Percentiles rank a stretch among this genome's conserved stretches.
Conservation (phyloP, 192 early-diverging fungal species). For the Cetraspora pellucida region DNA sequence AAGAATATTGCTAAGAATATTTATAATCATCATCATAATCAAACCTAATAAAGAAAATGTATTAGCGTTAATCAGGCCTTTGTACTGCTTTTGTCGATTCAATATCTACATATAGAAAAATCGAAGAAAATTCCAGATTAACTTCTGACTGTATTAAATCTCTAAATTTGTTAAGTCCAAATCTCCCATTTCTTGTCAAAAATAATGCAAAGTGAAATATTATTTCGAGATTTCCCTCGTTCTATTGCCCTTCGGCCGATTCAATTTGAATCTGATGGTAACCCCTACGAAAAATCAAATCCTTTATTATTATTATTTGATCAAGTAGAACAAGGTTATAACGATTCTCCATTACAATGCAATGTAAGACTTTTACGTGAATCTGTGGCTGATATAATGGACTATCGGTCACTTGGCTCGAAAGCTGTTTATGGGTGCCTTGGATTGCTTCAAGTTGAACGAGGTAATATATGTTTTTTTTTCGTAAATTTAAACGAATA, state of each 20-base stretch:
- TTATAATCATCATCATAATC: too few relatives aligned
- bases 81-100: too few relatives aligned
- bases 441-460: conserved; percentile 52
- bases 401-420: background rate
- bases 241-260: background rate
- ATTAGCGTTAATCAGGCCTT: too few relatives aligned
- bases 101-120: too few relatives aligned
- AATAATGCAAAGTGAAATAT: conserved; percentile 14
- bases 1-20: too few relatives aligned
- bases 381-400: background rate
- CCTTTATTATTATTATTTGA: background rate
- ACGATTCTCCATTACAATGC: background rate
- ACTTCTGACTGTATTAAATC: too few relatives aligned
- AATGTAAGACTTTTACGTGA: conserved; percentile 8
- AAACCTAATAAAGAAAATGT: too few relatives aligned
- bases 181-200: too few relatives aligned
- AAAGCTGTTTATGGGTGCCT: conserved; percentile 57
- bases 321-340: background rate
- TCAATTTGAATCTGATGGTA: background rate
- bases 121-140: too few relatives aligned
- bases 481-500: background rate
- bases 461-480: conserved; percentile 44
- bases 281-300: background rate
- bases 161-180: too few relatives aligned
- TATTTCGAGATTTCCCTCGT: conserved; percentile 1